Evolutionary conservation across 2,329 filamentous ascomycete species (phyloP).

Genomic region (Fusarium brevicatenulatum): DNA sequence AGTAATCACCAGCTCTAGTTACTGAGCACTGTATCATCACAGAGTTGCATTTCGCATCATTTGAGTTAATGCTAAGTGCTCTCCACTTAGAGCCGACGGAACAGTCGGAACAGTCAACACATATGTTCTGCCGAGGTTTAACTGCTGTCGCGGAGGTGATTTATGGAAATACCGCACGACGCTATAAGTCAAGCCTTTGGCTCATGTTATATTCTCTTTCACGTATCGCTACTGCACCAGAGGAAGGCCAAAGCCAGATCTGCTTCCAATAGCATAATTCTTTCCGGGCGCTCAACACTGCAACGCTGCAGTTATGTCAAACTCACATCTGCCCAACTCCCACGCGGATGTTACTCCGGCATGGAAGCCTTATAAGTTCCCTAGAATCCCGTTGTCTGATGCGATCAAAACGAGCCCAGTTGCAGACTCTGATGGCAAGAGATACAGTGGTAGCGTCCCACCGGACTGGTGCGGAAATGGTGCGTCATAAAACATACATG

Average conservation of each 20-base stretch:
- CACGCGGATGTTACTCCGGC: not conserved
- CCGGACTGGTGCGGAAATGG: not conserved
- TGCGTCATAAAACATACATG: not conserved
- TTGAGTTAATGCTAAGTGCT: not conserved
- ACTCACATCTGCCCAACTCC: not conserved
- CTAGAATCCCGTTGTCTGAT: not conserved
- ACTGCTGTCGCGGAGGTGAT: not conserved
- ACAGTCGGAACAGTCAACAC: not conserved
- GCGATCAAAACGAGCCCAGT: not conserved
- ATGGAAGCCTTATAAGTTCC: not conserved
- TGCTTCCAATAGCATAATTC: not conserved
- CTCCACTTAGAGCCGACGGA: not conserved
- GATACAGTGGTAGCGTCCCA: not conserved
- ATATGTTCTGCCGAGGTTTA: not conserved
- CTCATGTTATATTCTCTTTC: no score
- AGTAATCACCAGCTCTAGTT: not conserved
- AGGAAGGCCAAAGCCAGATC: not conserved
- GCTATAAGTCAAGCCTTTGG: no score
- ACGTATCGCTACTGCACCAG: rapidly evolving
- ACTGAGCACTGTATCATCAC: not conserved
- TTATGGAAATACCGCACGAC: not conserved
- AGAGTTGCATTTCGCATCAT: not conserved
- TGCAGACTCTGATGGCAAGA: not conserved
- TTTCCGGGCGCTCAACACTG: not conserved
- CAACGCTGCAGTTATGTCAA: not conserved